Evolutionary conservation across 2,329 filamentous ascomycete genomes (phyloP).

Genomic region (Tolypocladium tundrense): DNA sequence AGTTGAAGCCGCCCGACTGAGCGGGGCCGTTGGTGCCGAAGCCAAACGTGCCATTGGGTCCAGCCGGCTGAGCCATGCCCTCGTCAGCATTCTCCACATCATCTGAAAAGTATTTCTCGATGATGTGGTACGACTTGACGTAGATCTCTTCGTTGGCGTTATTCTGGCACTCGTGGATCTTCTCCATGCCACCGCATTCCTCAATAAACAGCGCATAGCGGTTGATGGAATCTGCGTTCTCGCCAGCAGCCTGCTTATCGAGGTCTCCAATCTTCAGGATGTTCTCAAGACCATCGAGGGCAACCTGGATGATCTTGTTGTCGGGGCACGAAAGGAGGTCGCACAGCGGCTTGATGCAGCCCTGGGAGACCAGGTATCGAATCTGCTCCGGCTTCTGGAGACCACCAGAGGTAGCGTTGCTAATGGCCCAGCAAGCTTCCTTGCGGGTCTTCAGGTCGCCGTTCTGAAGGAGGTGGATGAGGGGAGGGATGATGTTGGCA

Average conservation of each 20-base stretch:
- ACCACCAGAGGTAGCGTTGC: conserved; percentile 93
- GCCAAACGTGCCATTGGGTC: conserved; percentile 64
- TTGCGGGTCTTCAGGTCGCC: conserved; percentile 98
- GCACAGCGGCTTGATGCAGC: conserved; percentile 95
- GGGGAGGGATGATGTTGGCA: conserved; percentile 88
- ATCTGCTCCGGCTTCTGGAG: conserved; percentile 99
- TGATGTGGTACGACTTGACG: conserved; percentile 99
- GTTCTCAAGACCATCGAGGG: conserved; percentile 94
- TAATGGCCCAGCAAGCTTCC: conserved; percentile 99
- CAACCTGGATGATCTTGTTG: conserved; percentile 99
- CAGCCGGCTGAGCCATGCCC: conserved; percentile 58
- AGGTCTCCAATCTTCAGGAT: conserved; percentile 99
- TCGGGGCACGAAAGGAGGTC: conserved; percentile 92
- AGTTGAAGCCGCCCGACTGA: conserved; percentile 84
- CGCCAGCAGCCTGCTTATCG: conserved; percentile 83
- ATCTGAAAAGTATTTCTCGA: conserved; percentile 99
- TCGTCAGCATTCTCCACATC: conserved; percentile 92
- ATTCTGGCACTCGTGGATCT: conserved; percentile 99
- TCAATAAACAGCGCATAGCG: conserved; percentile 96
- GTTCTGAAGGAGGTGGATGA: conserved; percentile 92
- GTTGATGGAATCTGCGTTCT: conserved; percentile 74
- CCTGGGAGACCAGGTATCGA: conserved; percentile 82
- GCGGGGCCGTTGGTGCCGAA: conserved; percentile 56
- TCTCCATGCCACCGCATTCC: conserved; percentile 98
- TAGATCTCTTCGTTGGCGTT: conserved; percentile 99